Percentiles rank a stretch among this genome's conserved stretches.
Evolutionary conservation across 176 grass and related monocot species (phyloP).

Genomic region (Juncus effusus): DNA sequence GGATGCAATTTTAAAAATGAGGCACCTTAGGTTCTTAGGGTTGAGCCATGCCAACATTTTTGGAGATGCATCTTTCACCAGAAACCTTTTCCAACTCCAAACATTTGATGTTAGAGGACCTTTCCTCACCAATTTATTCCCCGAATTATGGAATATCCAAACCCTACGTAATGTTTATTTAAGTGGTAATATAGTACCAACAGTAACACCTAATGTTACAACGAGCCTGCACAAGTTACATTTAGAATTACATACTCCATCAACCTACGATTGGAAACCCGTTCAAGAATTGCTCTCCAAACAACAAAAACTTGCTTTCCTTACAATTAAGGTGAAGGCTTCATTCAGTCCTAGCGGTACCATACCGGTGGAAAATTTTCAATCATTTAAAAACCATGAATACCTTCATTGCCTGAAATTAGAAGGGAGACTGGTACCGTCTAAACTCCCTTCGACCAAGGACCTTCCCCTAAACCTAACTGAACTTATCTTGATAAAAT

Average conservation of each 20-base stretch:
- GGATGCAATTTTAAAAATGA: slow-evolving; percentile 22
- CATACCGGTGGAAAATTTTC: slow-evolving; percentile 13
- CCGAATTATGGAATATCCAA: slow-evolving; percentile 27
- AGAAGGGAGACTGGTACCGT: slow-evolving; percentile 10
- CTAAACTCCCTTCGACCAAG: background rate
- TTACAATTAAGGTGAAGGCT: slow-evolving; percentile 12
- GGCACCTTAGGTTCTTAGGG: slow-evolving; percentile 18
- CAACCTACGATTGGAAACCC: slow-evolving; percentile 22
- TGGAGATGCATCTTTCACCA: slow-evolving; percentile 22
- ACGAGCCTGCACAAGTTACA: slow-evolving; percentile 18
- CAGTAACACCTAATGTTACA: slow-evolving; percentile 6
- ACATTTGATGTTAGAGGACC: slow-evolving; percentile 22
- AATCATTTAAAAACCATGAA: slow-evolving; percentile 7
- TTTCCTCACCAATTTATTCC: slow-evolving; percentile 8
- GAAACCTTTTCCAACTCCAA: slow-evolving; percentile 21
- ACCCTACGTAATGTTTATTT: slow-evolving; percentile 24
- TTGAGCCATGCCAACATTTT: slow-evolving; percentile 22
- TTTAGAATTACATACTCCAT: slow-evolving; percentile 15
- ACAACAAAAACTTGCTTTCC: slow-evolving; percentile 10
- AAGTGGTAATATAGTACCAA: slow-evolving; percentile 13
- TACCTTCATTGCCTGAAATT: slow-evolving; percentile 14
- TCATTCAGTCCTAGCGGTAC: background rate
- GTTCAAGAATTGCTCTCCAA: slow-evolving; percentile 18
- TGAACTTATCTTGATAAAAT: slow-evolving; percentile 20
- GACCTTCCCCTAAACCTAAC: slow-evolving; percentile 8